These are phyloP conservation scores for Candida oleophila DNA, from an alignment of 805 yeast genomes.

Conservation along the genomic window DNA sequence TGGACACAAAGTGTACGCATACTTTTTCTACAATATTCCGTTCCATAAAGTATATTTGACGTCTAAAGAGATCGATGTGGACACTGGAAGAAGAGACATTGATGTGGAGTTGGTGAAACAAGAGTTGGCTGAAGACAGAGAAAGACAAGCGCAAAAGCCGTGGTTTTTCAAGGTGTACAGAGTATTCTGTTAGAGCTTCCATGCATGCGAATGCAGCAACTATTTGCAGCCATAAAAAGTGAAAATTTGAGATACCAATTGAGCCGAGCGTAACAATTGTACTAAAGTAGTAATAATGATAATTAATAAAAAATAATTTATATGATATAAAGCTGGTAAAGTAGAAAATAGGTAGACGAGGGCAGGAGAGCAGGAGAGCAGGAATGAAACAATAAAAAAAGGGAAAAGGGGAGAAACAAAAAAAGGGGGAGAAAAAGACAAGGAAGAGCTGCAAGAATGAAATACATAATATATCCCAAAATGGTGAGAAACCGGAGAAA, in stretches of 20 bases:
- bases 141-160: conserved; percentile 10
- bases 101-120: conserved; percentile 53
- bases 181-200: conserved; percentile 15
- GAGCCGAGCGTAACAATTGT: too few species aligned
- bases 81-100: conserved; percentile 58
- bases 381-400: too few species aligned
- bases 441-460: not conserved
- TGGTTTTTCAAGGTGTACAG: conserved; percentile 12
- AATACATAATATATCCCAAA: too few species aligned
- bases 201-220: not conserved
- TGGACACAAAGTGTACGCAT: conserved; percentile 49
- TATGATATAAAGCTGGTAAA: too few species aligned
- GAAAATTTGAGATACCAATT: too few species aligned
- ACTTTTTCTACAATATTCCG: conserved; percentile 22
- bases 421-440: not conserved
- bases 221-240: not conserved
- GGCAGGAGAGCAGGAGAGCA: not conserved
- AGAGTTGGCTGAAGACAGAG: conserved; percentile 48
- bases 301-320: too few species aligned
- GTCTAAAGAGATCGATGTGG: conserved; percentile 56
- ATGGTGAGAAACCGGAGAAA: too few species aligned
- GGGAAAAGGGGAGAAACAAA: not conserved
- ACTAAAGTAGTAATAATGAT: too few species aligned
- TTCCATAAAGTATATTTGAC: conserved; percentile 37
- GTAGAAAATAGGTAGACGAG: too few species aligned